Conservation (phyloP, 371 early-diverging fungal species). For the Choanephora cucurbitarum region DNA sequence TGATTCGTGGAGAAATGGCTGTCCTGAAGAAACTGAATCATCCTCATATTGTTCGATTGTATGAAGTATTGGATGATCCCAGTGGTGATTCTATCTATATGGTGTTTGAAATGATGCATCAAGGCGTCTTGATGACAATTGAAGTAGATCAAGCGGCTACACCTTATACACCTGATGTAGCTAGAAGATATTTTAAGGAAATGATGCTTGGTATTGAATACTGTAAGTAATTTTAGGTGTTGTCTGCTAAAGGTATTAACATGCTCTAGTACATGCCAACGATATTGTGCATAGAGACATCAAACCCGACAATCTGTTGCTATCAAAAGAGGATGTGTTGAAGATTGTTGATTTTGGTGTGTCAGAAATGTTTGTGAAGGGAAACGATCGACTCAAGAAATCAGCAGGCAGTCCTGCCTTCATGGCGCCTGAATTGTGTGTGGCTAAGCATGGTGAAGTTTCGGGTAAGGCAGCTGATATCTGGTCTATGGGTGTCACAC, state of each 20-base stretch:
- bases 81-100: conserved; percentile 79
- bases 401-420: conserved; percentile 84
- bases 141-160: conserved; percentile 50
- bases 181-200: conserved; percentile 75
- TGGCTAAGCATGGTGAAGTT: conserved; percentile 50
- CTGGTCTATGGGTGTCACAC: conserved; percentile 98
- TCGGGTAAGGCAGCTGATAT: conserved; percentile 90
- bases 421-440: conserved; percentile 43
- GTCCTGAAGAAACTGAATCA: conserved; percentile 93
- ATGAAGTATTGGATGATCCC: conserved; percentile 93
- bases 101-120: conserved; percentile 87
- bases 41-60: conserved; percentile 81
- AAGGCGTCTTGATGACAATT: conserved; percentile 76
- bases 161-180: conserved; percentile 59
- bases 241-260: too few relatives aligned
- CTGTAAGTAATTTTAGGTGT: too few relatives aligned
- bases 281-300: conserved; percentile 69
- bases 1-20: conserved; percentile 91
- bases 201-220: conserved; percentile 95
- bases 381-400: conserved; percentile 65
- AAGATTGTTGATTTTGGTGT: conserved; percentile 99
- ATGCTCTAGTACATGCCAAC: conserved; percentile 36
- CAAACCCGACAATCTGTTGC: conserved; percentile 98
- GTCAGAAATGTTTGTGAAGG: conserved; percentile 73
- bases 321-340: conserved; percentile 78